Evolutionary conservation across 1,284 basidiomycete species (phyloP), one percentile per base, ranked within the genome.

Genomic region (Stereum hirsutum): DNA sequence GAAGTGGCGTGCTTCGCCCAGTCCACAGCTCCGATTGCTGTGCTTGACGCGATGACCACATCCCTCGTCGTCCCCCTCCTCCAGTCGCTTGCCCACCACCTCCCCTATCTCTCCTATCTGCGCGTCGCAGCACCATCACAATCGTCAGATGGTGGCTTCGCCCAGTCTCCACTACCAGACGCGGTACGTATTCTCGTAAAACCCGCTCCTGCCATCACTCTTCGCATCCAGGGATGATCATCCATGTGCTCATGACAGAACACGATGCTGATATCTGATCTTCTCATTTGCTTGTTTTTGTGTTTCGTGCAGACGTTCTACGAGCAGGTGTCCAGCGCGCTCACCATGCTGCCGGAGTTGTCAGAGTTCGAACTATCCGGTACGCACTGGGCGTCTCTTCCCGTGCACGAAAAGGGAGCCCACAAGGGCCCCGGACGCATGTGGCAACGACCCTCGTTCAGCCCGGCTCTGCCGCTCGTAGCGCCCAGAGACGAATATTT

Each of bases 321-420:
- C 54, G 62, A 74, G 40, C 68, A 78, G 49, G 72, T 83, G 38
- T 72, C 79, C 41, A 61, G 62, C 27, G 65, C 66, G 10, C 68
- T 86, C 48, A 64, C 68, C n/a, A 67, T 68, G 3, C 68, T 86
- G 47, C 64, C 72, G 17, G 59, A 70, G 41, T 66, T 87, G 23
- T 61, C 68, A 46, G 70, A 71, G 33, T 84, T 86, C 54, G 82
- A 86, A 55, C 70, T 86, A 27, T 80, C 71, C 35, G 82, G 84
- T 27, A 75, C 85, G 61, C 79, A 81, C 49, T 87, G 82, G 81
- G 68, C 62, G 26, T 70, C 71, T 3, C 14, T 19, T 19, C 4
- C 62, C 63, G 15, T 64, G 58, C 37, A 65, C 66, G 50, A 49
- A 55, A 27, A 59, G 14, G 34, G 11, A 11, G 14, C 65, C 43